phyloP scores from a whole-genome alignment of 2,329 filamentous ascomycete species.

The Pyricularia sp. region DNA sequence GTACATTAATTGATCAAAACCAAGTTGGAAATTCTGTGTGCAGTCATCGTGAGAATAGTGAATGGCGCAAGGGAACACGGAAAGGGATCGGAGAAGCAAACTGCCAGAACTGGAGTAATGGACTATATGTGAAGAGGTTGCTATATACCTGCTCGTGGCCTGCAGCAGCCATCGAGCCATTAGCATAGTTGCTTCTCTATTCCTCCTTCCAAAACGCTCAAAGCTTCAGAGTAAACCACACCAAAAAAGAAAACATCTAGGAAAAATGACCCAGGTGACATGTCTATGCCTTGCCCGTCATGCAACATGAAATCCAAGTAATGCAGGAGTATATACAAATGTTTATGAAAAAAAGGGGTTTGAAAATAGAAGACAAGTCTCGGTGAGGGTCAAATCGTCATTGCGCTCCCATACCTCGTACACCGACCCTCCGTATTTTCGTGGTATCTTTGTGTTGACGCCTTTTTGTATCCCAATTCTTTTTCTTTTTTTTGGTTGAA shows the following conservation, averaged over 20 bases:
- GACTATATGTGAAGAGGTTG: neutral
- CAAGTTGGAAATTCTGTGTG: neutral
- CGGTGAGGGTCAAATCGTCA: neutral
- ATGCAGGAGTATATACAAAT: neutral
- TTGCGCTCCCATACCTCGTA: neutral
- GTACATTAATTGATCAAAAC: neutral
- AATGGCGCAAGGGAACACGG: neutral
- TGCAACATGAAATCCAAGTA: neutral
- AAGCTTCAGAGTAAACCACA: neutral
- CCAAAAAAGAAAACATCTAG: neutral
- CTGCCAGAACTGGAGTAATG: neutral
- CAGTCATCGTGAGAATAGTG: neutral
- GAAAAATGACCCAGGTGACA: neutral
- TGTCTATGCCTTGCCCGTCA: neutral
- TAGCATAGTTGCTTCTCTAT: neutral
- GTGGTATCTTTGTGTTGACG: neutral
- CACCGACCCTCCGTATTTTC: neutral
- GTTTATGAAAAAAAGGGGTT: neutral
- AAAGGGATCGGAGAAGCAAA: neutral
- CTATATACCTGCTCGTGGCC: neutral
- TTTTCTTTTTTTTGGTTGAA: no score
- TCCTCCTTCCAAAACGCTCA: neutral
- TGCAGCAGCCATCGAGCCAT: neutral
- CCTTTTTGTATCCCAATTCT: neutral
- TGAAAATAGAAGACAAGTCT: neutral